Evolutionary conservation across 78 protist species (phyloP).

Genomic region (Carpediemonas membranifera): DNA sequence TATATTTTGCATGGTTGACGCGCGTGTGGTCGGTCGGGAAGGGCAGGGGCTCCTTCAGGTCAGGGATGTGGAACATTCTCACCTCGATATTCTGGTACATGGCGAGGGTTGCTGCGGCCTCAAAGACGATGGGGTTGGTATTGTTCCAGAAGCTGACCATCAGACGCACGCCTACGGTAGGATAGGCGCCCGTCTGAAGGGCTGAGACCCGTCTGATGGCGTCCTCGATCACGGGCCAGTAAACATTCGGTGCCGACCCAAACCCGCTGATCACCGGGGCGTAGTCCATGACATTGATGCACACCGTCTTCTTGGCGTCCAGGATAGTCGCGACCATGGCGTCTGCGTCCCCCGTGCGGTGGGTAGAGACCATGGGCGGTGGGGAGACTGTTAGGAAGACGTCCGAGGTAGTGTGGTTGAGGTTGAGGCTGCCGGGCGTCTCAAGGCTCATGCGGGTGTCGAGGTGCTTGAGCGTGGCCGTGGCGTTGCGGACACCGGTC

Average conservation of each 20-base stretch:
- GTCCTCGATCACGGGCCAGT: constrained; percentile 53
- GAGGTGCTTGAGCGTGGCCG: too few species aligned
- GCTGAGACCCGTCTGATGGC: constrained; percentile 53
- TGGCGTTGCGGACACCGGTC: constrained; percentile 1
- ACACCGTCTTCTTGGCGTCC: background rate
- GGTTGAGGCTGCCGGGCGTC: constrained; percentile 18
- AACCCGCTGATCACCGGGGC: constrained; percentile 33
- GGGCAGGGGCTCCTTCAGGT: background rate
- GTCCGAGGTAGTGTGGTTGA: background rate
- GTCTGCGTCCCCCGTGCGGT: constrained; percentile 42
- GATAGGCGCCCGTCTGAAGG: constrained; percentile 13
- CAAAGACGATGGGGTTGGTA: constrained; percentile 23
- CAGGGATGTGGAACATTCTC: constrained; percentile 45
- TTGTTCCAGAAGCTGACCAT: constrained; percentile 46
- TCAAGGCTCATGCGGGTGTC: constrained; percentile 24
- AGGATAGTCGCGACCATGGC: constrained; percentile 36
- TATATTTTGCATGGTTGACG: constrained; percentile 67
- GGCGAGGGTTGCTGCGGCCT: too few species aligned
- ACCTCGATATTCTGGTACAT: constrained; percentile 36
- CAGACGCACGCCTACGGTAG: constrained; percentile 49
- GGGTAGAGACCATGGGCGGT: background rate
- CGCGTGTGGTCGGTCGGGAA: constrained; percentile 48
- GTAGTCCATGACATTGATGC: constrained; percentile 55
- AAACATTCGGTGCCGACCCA: too few species aligned
- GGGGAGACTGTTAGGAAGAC: background rate